Evolutionary conservation across 768 basidiomycete genomes (phyloP), one percentile per base, ranked within the genome.

Genomic region (Pleurotus giganteus): DNA sequence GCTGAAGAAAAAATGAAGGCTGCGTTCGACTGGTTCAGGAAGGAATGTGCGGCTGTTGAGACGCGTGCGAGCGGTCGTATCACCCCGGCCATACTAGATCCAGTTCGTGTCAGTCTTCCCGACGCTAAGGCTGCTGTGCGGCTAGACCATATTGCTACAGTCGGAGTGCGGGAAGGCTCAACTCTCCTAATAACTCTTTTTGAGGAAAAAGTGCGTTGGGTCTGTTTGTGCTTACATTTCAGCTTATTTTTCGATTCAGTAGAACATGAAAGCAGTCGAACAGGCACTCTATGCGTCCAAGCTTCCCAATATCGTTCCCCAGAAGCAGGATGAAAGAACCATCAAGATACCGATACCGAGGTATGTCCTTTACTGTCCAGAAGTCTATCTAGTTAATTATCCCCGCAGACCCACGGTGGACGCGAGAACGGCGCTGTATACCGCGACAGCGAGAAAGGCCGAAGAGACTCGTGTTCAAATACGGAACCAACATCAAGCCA

Each of bases 341-440:
- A 78, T 94, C 59, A 88, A 80, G 58, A 81, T 94, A 56, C 87
- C 90, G 0, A 83, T 93, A 66, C 88, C 91, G 39, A 91, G 85
- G 91, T 91, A 58, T 12, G 75, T 61, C 34, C 13, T 23, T 44
- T 42, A n/a, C 31, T 12, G 0, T 32, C 15, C 29, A n/a, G 26
- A 11, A 24, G 19, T 17, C n/a, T 21, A 28, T 31, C 47, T 37
- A 47, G 19, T 50, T 32, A 28, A 34, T 21, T 58, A 7, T 31
- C 29, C 49, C 44, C 45, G 4, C 46, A 94, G 91, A 59, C 88
- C 89, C 0, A 94, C 91, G 0, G 80, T 91, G 4, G 90, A 92
- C 41, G 80, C 86, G 0, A 80, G 87, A 12, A 74, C 73, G 19
- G 77, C 79, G 1, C 68, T 89, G 11, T 79, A 81, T 49, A 72